phyloP scores from a whole-genome alignment of 2,329 filamentous ascomycete genomes.

The Colletotrichum tropicicola region DNA sequence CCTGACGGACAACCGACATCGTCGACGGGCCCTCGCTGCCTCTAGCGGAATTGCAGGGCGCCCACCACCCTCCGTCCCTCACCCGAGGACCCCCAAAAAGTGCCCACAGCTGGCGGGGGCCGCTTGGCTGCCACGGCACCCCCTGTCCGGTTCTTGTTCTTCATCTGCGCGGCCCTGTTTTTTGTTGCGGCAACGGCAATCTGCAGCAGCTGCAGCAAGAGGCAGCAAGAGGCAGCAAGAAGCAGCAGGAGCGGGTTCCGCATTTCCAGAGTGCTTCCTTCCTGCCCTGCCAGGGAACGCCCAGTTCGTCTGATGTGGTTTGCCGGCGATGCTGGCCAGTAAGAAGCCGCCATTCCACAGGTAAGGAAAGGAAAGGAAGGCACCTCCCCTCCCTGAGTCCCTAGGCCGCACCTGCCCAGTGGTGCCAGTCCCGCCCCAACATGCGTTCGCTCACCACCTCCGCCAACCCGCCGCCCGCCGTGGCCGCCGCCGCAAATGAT shows the following conservation, averaged over 20 bases:
- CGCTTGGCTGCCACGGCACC: too few relatives aligned
- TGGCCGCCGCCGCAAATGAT: neutral
- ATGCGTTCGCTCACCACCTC: constrained; percentile 21
- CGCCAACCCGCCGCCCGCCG: neutral
- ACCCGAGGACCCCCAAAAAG: neutral
- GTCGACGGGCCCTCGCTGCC: constrained; percentile 10
- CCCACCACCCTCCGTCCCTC: neutral
- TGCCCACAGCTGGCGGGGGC: constrained; percentile 9
- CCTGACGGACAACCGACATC: constrained; percentile 5
- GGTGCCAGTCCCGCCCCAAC: neutral
- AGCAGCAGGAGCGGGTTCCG: too few relatives aligned
- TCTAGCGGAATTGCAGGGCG: constrained; percentile 23
- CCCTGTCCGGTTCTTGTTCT: neutral
- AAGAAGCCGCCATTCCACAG: constrained; percentile 20
- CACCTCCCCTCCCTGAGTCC: neutral
- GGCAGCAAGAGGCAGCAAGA: too few relatives aligned
- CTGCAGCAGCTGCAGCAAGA: too few relatives aligned
- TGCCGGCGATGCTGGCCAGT: constrained; percentile 27
- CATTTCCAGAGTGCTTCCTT: neutral
- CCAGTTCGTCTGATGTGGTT: constrained; percentile 26
- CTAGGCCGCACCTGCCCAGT: neutral
- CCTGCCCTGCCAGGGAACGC: neutral
- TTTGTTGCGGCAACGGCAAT: too few relatives aligned
- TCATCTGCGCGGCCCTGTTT: neutral
- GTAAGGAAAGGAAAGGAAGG: neutral